Evolutionary conservation across 1,284 basidiomycete species (phyloP).

Genomic region (Sanghuangporus weigelae): DNA sequence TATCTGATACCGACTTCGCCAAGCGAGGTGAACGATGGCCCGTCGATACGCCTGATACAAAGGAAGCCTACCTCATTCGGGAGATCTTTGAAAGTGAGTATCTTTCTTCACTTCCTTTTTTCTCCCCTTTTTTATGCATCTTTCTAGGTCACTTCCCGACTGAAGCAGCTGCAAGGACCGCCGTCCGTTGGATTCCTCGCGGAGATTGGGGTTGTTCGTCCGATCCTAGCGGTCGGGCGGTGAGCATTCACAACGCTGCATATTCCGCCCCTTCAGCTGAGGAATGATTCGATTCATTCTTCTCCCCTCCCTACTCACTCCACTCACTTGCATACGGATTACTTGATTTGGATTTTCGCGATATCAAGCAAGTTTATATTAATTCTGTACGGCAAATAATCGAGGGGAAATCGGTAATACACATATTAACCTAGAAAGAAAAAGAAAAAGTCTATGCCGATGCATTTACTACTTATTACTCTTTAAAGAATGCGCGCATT

Average conservation of each 20-base stretch:
- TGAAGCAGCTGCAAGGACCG: constrained; percentile 85
- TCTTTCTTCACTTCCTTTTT: constrained; percentile 1
- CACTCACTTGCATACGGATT: background rate
- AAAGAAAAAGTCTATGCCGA: constrained; percentile 1
- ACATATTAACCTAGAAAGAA: background rate
- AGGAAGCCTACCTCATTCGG: constrained; percentile 95
- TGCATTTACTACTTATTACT: background rate
- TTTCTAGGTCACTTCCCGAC: constrained; percentile 71
- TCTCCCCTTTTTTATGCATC: background rate
- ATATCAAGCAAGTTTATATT: background rate
- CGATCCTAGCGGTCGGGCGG: constrained; percentile 93
- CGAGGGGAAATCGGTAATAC: background rate
- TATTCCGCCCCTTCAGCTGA: constrained; percentile 42
- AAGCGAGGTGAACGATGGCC: constrained; percentile 77
- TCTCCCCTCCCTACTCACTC: background rate
- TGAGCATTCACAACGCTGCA: constrained; percentile 93
- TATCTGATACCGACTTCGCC: constrained; percentile 83
- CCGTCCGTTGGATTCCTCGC: constrained; percentile 91
- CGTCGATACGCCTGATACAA: constrained; percentile 86
- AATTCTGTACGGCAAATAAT: background rate
- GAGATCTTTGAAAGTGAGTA: constrained; percentile 83
- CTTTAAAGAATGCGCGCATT: background rate
- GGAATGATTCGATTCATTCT: background rate
- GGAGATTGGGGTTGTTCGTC: constrained; percentile 95
- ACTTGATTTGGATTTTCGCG: background rate